These are phyloP conservation scores for Akanthomyces dipterigenus DNA, from an alignment of 2,329 filamentous ascomycete genomes.

Conservation along the genomic window DNA sequence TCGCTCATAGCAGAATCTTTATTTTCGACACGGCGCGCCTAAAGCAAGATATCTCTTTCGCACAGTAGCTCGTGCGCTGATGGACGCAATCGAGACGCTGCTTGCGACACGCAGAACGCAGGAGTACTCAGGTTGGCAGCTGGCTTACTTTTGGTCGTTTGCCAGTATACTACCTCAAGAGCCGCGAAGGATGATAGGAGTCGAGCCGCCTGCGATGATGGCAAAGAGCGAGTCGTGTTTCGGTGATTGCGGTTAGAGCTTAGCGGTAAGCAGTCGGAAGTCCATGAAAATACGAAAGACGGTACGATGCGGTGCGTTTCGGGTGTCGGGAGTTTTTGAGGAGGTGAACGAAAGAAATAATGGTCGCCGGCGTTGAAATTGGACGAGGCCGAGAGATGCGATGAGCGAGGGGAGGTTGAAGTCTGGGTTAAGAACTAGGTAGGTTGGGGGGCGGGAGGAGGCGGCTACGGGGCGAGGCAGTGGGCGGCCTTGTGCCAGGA, in stretches of 20 bases:
- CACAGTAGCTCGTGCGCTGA: not conserved
- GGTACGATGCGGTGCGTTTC: not conserved
- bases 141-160: not conserved
- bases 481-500: not conserved
- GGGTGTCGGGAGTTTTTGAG: not conserved
- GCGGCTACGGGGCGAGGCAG: conserved; percentile 4
- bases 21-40: not conserved
- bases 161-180: not conserved
- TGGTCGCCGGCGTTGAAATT: not conserved
- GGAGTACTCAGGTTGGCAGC: not conserved
- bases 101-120: not conserved
- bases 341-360: not conserved
- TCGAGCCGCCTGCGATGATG: not conserved
- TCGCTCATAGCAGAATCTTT: conserved; percentile 20
- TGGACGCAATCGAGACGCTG: not conserved
- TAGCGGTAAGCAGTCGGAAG: not conserved
- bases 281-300: not conserved
- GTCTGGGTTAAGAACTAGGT: not conserved
- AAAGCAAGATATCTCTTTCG: not conserved
- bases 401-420: conserved; percentile 12
- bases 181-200: not conserved
- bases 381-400: not conserved
- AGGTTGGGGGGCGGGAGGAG: conserved; percentile 10
- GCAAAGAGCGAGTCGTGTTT: not conserved
- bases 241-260: not conserved